Evolutionary conservation across 2,329 filamentous ascomycete genomes (phyloP).

Genomic region (Aspergillus pseudoviridinutans): DNA sequence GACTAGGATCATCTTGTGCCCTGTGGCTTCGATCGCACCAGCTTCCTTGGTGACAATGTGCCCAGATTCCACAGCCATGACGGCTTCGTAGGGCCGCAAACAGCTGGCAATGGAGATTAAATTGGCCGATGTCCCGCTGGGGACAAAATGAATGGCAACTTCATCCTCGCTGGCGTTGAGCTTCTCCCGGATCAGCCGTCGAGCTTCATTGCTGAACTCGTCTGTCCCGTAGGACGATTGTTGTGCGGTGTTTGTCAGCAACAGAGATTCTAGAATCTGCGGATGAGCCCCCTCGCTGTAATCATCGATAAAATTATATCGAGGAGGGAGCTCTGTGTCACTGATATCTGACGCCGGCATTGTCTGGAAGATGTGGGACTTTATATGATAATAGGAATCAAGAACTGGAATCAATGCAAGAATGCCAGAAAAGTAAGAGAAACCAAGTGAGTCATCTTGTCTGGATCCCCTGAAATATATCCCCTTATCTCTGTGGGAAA

Average conservation of each 20-base stretch:
- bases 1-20: conserved; percentile 51
- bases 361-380: neutral
- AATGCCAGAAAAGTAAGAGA: neutral
- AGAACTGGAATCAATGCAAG: neutral
- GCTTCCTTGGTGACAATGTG: conserved; percentile 51
- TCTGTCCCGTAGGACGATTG: conserved; percentile 49
- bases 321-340: conserved; percentile 16
- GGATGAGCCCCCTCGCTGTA: conserved; percentile 53
- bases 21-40: conserved; percentile 50
- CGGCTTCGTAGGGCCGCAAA: conserved; percentile 49
- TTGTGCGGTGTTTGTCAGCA: conserved; percentile 44
- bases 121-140: conserved; percentile 51
- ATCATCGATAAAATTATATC: conserved; percentile 50
- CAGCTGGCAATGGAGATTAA: conserved; percentile 52
- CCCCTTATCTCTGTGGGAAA: neutral
- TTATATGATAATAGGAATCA: neutral
- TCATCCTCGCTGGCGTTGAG: conserved; percentile 31
- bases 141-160: conserved; percentile 50
- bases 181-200: conserved; percentile 38
- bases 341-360: conserved; percentile 2
- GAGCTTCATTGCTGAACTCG: conserved; percentile 41
- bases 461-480: neutral
- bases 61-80: conserved; percentile 48
- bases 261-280: conserved; percentile 45
- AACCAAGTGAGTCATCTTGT: neutral